Evolutionary conservation across 139 green algal genomes (phyloP), one percentile per base, ranked within the genome.

Genomic region (Helicosporidium sp.): DNA sequence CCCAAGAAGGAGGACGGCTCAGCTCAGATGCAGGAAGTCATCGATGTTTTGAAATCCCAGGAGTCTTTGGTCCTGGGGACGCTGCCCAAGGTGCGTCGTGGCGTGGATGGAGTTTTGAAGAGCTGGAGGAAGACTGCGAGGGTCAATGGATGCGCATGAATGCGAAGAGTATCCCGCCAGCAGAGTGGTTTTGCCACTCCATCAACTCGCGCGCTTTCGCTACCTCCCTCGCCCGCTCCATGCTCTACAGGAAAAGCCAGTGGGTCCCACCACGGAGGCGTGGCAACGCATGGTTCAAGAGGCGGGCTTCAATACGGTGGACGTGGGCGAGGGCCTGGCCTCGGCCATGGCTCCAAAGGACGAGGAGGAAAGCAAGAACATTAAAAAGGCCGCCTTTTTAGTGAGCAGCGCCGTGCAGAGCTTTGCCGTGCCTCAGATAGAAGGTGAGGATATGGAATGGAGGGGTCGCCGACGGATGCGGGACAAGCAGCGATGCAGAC

Each of bases 311-410:
- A 8, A 51, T 8, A 55, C 57, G 8, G 46, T 55, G 8, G 74
- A 84, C 54, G 57, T 73, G 3, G 43, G 52, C 3, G 33, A 41
- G 7, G 78, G 52, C 4, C 41, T 94, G 27, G 74, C 64, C 1
- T 52, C 75, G 26, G 47, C 92, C 41, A 52, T 96, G 41, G 53
- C 66, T 1, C 26, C 52, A 23, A 95, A 94, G 65, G 86, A 94
- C 46, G 52, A 72, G 0, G 58, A 57, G 0, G 85, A 97, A 66
- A 47, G 83, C 10, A 61, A 70, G 5, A 83, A 84, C 26, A 55
- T 84, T 5, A 87, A 83, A 57, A 94, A 94, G 54, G 82, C 86
- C 2, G 78, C 80, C 3, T 77, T 80, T 41, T 69, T 93, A 41
- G 70, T 64, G 2, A 70, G 55, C 36, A 65, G 65, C 25, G 67